These are phyloP conservation scores for Pyrus pyrifolia DNA, from an alignment of 306 rosid genomes.

Conservation along the genomic window DNA sequence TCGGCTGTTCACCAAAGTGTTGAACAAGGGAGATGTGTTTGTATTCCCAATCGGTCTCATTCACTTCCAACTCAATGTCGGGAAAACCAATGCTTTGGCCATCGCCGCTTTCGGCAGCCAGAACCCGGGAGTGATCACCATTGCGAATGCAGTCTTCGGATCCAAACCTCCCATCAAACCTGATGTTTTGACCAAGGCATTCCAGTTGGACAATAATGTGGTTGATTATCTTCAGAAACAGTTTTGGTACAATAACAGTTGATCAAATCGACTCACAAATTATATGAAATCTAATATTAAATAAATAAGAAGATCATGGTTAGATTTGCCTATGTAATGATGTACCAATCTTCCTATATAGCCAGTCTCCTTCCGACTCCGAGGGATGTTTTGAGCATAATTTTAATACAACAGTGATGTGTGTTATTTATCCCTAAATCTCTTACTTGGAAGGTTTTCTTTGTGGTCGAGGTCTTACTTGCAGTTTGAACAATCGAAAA, in stretches of 20 bases:
- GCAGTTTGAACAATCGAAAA: too few species aligned
- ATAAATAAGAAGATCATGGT: too few species aligned
- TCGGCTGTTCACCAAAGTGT: not conserved
- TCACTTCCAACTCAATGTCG: constrained; percentile 3
- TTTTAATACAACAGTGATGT: too few species aligned
- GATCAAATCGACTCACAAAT: too few species aligned
- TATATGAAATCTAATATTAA: too few species aligned
- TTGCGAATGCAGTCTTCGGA: not conserved
- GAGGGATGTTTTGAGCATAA: too few species aligned
- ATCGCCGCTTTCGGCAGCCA: not conserved
- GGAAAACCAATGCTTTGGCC: not conserved
- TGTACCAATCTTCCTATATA: too few species aligned
- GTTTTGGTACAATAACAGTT: constrained; percentile 3
- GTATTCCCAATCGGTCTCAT: constrained; percentile 1
- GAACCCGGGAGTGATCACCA: constrained; percentile 3
- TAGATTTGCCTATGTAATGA: too few species aligned
- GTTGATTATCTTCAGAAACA: constrained; percentile 2
- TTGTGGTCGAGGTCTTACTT: too few species aligned
- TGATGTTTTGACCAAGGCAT: not conserved
- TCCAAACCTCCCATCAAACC: not conserved
- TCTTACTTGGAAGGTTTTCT: too few species aligned
- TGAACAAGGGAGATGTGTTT: not conserved
- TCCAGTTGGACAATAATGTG: not conserved
- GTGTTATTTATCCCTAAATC: too few species aligned
- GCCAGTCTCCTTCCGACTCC: too few species aligned